phyloP scores from a whole-genome alignment of 768 basidiomycete species.

The Cubamyces lactineus region DNA sequence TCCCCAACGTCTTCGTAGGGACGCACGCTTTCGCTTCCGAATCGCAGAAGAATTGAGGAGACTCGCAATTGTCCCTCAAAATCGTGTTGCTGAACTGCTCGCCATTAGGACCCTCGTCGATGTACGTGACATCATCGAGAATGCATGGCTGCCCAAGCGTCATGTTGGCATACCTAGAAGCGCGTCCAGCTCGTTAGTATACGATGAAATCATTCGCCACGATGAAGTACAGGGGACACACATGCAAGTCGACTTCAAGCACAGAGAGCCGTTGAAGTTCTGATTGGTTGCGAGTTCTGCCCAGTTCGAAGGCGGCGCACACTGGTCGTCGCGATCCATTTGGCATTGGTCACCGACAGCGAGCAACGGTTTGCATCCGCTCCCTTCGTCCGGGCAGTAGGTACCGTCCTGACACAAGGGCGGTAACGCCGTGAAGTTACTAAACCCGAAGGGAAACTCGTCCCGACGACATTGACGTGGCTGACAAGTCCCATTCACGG shows the following conservation, averaged over 20 bases:
- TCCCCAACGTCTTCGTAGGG: conserved; percentile 45
- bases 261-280: conserved; percentile 59
- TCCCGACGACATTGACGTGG: conserved; percentile 61
- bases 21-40: conserved; percentile 46
- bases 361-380: conserved; percentile 50
- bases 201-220: not conserved
- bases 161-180: conserved; percentile 55
- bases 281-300: conserved; percentile 42
- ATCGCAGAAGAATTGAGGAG: conserved; percentile 59
- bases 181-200: not conserved
- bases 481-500: conserved; percentile 43
- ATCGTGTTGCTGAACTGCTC: conserved; percentile 50
- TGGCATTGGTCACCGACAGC: conserved; percentile 55
- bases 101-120: conserved; percentile 46
- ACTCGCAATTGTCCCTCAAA: conserved; percentile 61
- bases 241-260: conserved; percentile 62
- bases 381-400: conserved; percentile 74
- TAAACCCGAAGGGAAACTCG: conserved; percentile 60
- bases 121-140: conserved; percentile 55
- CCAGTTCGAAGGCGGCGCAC: conserved; percentile 45
- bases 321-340: conserved; percentile 65
- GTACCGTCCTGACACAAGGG: conserved; percentile 52
- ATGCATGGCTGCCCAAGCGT: conserved; percentile 55
- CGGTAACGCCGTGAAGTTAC: conserved; percentile 44
- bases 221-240: conserved; percentile 36